These are phyloP conservation scores for Chaetomium globosum DNA, from an alignment of 2,329 filamentous ascomycete species.

Conservation along the genomic window DNA sequence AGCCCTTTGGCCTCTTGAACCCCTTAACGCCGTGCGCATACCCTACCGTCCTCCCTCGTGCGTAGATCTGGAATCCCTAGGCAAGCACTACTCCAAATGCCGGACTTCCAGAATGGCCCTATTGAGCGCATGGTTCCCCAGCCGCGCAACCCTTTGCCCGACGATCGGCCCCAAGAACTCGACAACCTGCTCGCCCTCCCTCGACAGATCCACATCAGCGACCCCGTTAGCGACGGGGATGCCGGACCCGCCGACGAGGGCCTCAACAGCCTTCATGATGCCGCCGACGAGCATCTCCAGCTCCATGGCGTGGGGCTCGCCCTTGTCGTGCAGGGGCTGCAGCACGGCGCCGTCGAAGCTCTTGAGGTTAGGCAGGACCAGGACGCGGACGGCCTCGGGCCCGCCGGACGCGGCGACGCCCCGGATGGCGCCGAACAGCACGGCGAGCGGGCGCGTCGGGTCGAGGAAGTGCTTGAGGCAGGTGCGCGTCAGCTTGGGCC, in stretches of 20 bases:
- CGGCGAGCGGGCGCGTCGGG: conserved; percentile 75
- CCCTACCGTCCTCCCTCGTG: background rate
- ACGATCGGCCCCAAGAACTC: conserved; percentile 60
- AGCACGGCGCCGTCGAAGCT: conserved; percentile 58
- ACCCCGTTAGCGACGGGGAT: conserved; percentile 45
- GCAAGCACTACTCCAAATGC: conserved; percentile 50
- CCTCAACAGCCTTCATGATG: conserved; percentile 57
- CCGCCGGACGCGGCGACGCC: conserved; percentile 79
- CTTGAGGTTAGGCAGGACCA: conserved; percentile 60
- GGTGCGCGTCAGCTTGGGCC: conserved; percentile 86
- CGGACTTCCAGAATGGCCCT: conserved; percentile 58
- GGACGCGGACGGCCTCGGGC: conserved; percentile 58
- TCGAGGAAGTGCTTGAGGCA: conserved; percentile 92
- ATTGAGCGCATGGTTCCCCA: conserved; percentile 53
- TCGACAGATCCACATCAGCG: conserved; percentile 45
- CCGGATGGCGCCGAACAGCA: conserved; percentile 85
- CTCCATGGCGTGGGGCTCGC: conserved; percentile 51
- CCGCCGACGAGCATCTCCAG: conserved; percentile 59
- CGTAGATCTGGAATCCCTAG: background rate
- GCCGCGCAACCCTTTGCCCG: conserved; percentile 51
- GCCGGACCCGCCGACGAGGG: conserved; percentile 40
- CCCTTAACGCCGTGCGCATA: conserved; percentile 28
- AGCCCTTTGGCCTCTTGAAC: background rate
- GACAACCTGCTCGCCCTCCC: conserved; percentile 50
- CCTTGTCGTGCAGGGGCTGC: conserved; percentile 56